Base-by-base conservation (phyloP, 495 filamentous ascomycete species). In the Apiosordaria backusii region DNA sequence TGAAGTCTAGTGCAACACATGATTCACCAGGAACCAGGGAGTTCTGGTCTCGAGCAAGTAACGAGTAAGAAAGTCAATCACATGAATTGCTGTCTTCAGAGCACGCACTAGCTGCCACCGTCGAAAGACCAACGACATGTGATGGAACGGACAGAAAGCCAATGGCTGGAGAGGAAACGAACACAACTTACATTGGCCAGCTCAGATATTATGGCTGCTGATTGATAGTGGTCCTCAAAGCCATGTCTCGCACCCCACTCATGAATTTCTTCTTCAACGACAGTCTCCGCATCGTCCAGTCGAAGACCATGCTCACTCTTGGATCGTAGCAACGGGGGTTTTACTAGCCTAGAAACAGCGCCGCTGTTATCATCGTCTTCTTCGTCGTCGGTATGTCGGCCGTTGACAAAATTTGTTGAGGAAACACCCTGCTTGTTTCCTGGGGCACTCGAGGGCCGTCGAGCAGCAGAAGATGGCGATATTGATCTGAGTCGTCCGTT, bases 261-360 rank as follows among this genome's bases (percentile, higher is more conserved):
- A 61, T 78, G 74, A 4, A 77, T 70, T 27, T 81, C 77, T 22
- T 79, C 74, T 6, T 78, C 75, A 4, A 23, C 52, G 18, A 19
- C 52, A 21, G n/a, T 55, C 52, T 73, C 54, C 18, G 77, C 74
- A 4, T 81, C 77, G 40, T 78, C 77, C 50, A 55, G 74, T 65
- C 80, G 79, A 58, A 85, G 81, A 4, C 84, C 87, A 76, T 86
- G 88, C 68, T 93, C 90, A 75, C 88, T 93, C 75, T 85, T 91
- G 27, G 90, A 88, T 67, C 91, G 82, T 61, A 88, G 81, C 27
- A 93, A 74, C 29, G 81, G 79, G 6, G 86, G 85, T 62, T 87
- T 84, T 60, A 83, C 74, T 58, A 84, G 75, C 65, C 77, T 74
- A 4, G 69, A 19, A 53, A 40, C 65, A 54, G 64, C n/a, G 13